phyloP scores from a whole-genome alignment of 2,329 filamentous ascomycete genomes.

The Cordyceps javanica region DNA sequence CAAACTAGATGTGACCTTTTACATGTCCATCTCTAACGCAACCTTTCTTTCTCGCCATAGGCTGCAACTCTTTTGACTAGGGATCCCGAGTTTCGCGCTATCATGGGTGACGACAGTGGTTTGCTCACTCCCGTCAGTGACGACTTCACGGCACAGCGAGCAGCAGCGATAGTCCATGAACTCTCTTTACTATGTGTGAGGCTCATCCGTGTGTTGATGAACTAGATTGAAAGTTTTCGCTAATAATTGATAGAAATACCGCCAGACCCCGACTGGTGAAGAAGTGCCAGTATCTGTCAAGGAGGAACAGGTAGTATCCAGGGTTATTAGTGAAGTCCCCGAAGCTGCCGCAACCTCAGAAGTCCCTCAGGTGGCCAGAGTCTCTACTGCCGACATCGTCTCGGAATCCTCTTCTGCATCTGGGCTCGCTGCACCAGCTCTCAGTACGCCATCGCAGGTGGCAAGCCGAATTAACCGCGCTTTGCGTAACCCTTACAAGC shows the following conservation, averaged over 20 bases:
- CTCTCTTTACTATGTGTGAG: background rate
- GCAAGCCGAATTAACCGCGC: background rate
- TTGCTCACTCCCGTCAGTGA: background rate
- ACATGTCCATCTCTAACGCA: background rate
- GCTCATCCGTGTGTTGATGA: background rate
- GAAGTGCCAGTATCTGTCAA: no score
- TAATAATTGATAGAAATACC: constrained; percentile 6
- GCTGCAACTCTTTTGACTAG: constrained; percentile 13
- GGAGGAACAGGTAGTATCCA: no score
- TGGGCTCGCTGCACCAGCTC: background rate
- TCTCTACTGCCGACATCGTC: no score
- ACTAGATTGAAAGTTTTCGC: no score
- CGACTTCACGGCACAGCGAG: background rate
- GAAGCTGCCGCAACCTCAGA: no score
- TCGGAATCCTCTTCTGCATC: no score
- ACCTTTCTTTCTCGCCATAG: constrained; percentile 5
- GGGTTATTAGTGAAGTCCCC: background rate
- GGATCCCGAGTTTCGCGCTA: background rate
- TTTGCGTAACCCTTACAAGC: background rate
- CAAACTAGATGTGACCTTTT: no score
- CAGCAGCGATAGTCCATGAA: background rate
- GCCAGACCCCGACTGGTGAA: no score
- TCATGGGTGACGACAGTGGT: background rate
- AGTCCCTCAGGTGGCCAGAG: background rate
- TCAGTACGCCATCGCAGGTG: background rate